Evolutionary conservation across 2,329 filamentous ascomycete genomes (phyloP), one percentile per base, ranked within the genome.

Genomic region (Fusarium sororula): DNA sequence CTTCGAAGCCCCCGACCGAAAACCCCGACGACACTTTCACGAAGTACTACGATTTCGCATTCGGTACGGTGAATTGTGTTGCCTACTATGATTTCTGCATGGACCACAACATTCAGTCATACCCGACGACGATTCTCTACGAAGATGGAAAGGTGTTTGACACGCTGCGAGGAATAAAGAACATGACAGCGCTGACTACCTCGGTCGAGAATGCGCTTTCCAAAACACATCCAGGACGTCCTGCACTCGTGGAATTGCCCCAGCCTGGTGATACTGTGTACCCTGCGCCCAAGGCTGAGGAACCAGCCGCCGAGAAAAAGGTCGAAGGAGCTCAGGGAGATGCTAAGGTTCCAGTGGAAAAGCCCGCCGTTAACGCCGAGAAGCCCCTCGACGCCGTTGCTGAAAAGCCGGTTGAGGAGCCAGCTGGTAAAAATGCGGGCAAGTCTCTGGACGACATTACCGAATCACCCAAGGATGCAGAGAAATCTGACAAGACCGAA

Each of bases 41-140:
- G 38, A 87, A 91, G 62, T 96, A 91, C 82, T 98, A 98, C 83
- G 91, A 96, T 83, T 96, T 98, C 82, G 91, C 93, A 77, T 98
- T 99, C 80, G 96, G 89, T 37, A 90, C 89, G 66, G 84, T 99
- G 73, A 94, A 99, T 84, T 99, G 96, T 82, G 85, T 95, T 59
- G 94, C 94, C 37, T 94, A 92, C 80, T 93, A 90, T 66, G 94
- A 97, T 80, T 86, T 94, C 20, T 99, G 96, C 84, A 82, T 83
- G 56, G 87, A 90, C 35, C 87, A 95, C 72, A 85, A 90, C 5
- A 88, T 98, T 61, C 79, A 82, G 55, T 90, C 89, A 24, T 98
- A 90, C 79, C 96, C 96, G 2, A 93, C 91, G 3, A 93, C 97
- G 50, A 84, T 90, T 28, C 85, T 98, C 17, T 98, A 91, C 85